Evolutionary conservation across 2,329 filamentous ascomycete species (phyloP).

Genomic region (Ambrosiella xylebori): DNA sequence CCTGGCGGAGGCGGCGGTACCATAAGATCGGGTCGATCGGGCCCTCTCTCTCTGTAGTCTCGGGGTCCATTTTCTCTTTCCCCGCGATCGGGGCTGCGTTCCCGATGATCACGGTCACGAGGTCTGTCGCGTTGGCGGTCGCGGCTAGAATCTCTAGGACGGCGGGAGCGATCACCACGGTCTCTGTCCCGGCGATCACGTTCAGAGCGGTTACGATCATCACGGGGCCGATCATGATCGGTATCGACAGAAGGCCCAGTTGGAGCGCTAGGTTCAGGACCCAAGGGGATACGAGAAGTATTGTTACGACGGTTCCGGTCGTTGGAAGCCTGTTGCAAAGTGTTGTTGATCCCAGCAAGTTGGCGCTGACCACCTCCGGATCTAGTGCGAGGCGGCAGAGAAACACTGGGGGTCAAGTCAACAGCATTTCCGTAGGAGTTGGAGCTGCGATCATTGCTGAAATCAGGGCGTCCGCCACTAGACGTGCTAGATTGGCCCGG

Average conservation of each 20-base stretch:
- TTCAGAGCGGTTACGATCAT: conserved; percentile 27
- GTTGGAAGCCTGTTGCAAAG: conserved; percentile 32
- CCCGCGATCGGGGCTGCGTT: conserved; percentile 27
- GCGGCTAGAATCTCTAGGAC: conserved; percentile 30
- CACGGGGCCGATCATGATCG: conserved; percentile 19
- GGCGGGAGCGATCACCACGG: conserved; percentile 24
- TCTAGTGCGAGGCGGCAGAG: conserved; percentile 1
- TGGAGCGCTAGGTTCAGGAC: conserved; percentile 5
- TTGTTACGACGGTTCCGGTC: conserved; percentile 8
- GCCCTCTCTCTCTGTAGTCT: conserved; percentile 26
- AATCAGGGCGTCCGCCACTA: neutral
- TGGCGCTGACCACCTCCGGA: neutral
- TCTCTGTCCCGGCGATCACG: conserved; percentile 26
- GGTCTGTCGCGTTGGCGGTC: conserved; percentile 27
- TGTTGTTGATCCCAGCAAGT: conserved; percentile 38
- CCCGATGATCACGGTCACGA: conserved; percentile 23
- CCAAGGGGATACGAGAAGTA: neutral
- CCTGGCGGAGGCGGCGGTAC: conserved; percentile 7
- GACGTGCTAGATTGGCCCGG: neutral
- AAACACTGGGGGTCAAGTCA: neutral
- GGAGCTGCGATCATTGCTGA: neutral
- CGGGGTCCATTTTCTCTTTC: conserved; percentile 31
- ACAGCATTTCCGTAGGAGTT: conserved; percentile 1
- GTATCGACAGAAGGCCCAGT: conserved; percentile 20
- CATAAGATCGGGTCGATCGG: conserved; percentile 16